Percentiles rank a stretch among this genome's conserved stretches.
Conservation (phyloP, 2,329 filamentous ascomycete species). For the Venturia oleaginea region DNA sequence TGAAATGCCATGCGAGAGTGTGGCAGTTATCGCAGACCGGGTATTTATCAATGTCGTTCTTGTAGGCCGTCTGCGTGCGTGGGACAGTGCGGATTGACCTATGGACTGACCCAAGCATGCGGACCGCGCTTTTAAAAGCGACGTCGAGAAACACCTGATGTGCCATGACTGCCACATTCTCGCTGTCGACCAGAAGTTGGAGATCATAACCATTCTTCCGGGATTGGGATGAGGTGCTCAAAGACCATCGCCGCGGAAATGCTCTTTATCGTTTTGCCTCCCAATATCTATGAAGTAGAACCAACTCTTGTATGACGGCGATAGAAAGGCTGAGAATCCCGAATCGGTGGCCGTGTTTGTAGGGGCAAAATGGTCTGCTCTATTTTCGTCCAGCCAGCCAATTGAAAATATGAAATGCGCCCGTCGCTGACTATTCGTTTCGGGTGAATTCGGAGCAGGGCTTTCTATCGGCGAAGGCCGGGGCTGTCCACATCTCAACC, state of each 20-base stretch:
- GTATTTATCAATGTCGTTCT: too few relatives aligned
- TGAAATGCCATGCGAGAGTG: too few relatives aligned
- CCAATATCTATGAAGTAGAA: background rate
- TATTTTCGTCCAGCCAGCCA: background rate
- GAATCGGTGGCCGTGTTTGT: too few relatives aligned
- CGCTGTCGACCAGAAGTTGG: background rate
- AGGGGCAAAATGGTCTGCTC: too few relatives aligned
- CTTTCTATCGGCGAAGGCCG: background rate
- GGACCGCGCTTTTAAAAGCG: too few relatives aligned
- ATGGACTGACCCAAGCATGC: too few relatives aligned
- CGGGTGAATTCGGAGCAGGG: background rate
- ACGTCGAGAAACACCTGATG: too few relatives aligned
- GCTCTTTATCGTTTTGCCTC: background rate
- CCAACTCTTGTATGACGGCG: background rate
- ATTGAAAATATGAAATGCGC: background rate
- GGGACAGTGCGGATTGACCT: too few relatives aligned
- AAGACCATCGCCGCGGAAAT: background rate
- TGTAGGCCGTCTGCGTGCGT: too few relatives aligned
- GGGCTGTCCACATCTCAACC: background rate
- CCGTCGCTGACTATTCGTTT: background rate
- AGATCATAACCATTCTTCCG: background rate
- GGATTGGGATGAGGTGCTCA: background rate
- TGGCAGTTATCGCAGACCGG: too few relatives aligned
- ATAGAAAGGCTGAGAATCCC: background rate
- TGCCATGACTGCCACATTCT: too few relatives aligned